Conservation (phyloP, 1,139 yeast species). For the Arxiozyma slooffiae region DNA sequence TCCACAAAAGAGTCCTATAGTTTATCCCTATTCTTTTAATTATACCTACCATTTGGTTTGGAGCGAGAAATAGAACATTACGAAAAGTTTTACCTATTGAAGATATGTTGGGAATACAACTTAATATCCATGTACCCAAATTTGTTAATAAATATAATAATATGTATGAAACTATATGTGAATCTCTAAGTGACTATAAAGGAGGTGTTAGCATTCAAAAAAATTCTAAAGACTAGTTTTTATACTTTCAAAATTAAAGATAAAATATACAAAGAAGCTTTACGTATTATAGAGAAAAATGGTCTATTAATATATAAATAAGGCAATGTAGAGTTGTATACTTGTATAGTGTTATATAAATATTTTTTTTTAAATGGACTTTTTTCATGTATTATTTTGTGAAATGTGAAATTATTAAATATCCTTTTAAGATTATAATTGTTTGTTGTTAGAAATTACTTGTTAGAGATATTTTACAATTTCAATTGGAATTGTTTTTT, state of each 20-base stretch:
- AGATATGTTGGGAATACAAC: constrained; percentile 72
- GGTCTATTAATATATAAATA: neutral
- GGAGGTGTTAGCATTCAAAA: constrained; percentile 44
- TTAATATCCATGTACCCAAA: constrained; percentile 46
- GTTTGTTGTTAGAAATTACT: too few relatives aligned
- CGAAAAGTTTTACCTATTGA: constrained; percentile 89
- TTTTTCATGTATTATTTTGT: too few relatives aligned
- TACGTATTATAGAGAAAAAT: constrained; percentile 6
- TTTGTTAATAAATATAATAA: constrained; percentile 66
- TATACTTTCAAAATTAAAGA: constrained; percentile 69
- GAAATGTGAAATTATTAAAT: too few relatives aligned
- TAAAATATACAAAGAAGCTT: constrained; percentile 48
- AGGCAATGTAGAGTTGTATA: neutral
- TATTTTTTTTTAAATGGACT: too few relatives aligned
- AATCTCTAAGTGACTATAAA: constrained; percentile 46
- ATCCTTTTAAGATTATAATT: too few relatives aligned
- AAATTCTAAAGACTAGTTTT: constrained; percentile 51
- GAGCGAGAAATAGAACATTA: constrained; percentile 77
- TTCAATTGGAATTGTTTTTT: too few relatives aligned
- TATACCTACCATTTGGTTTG: constrained; percentile 89
- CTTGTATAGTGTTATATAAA: too few relatives aligned
- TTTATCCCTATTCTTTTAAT: constrained; percentile 48
- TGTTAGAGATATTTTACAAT: too few relatives aligned
- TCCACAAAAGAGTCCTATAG: constrained; percentile 64
- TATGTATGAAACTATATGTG: constrained; percentile 41